Conservation (phyloP, 169 alveolate genomes). For the Eimeria acervulina region DNA sequence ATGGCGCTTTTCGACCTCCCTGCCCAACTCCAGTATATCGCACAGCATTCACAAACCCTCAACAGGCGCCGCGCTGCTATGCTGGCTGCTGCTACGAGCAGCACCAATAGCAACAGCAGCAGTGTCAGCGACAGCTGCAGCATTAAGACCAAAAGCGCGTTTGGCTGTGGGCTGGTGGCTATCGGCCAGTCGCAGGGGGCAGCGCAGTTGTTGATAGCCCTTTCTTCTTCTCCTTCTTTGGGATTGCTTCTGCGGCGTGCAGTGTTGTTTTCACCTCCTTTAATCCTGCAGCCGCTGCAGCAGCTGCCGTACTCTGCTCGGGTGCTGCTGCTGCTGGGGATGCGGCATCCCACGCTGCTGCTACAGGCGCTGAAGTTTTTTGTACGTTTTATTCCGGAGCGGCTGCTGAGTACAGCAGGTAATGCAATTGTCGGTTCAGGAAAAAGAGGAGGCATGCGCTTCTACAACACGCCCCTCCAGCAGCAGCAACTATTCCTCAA, state of each 20-base stretch:
- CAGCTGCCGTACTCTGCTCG: slow-evolving; percentile 72
- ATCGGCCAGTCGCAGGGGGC: slow-evolving; percentile 84
- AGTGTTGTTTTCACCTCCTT: slow-evolving; percentile 79
- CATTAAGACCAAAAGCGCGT: slow-evolving; percentile 24
- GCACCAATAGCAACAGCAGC: slow-evolving; percentile 2
- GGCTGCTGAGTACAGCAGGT: slow-evolving; percentile 64
- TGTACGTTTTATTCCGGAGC: slow-evolving; percentile 61
- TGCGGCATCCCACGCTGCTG: slow-evolving; percentile 53
- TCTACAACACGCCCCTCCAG: slow-evolving; percentile 74
- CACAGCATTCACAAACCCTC: not conserved
- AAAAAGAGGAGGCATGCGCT: slow-evolving; percentile 59
- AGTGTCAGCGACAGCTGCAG: slow-evolving; percentile 47
- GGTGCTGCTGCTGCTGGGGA: slow-evolving; percentile 63
- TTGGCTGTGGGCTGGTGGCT: slow-evolving; percentile 61
- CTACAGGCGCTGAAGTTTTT: slow-evolving; percentile 30
- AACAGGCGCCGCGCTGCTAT: not conserved
- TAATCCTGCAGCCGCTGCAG: slow-evolving; percentile 76
- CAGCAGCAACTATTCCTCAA: slow-evolving; percentile 75
- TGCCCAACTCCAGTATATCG: slow-evolving; percentile 73
- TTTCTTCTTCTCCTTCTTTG: slow-evolving; percentile 47
- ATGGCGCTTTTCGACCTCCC: slow-evolving; percentile 76
- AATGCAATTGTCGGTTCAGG: slow-evolving; percentile 68
- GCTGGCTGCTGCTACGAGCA: not conserved
- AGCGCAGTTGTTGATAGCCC: slow-evolving; percentile 74
- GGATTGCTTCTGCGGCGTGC: slow-evolving; percentile 11